phyloP scores from a whole-genome alignment of 1,139 yeast genomes.

The Candida tunisiensis region DNA sequence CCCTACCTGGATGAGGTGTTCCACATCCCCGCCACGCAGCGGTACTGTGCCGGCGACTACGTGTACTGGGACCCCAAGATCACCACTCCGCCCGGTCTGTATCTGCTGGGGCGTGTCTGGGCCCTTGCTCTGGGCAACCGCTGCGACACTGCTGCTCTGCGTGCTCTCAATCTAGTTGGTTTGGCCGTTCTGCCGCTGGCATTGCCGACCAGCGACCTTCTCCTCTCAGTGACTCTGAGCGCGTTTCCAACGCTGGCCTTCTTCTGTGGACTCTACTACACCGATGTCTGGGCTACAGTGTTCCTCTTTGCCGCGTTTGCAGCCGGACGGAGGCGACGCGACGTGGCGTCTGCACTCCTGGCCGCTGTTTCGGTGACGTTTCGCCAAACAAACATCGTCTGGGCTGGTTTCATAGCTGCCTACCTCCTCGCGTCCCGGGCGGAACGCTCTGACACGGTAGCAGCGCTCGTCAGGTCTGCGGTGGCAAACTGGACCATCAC shows the following conservation, averaged over 20 bases:
- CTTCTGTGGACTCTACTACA: constrained; percentile 66
- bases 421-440: neutral
- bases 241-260: constrained; percentile 54
- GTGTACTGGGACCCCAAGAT: constrained; percentile 70
- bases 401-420: constrained; percentile 35
- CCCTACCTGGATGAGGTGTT: constrained; percentile 57
- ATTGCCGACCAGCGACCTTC: constrained; percentile 30
- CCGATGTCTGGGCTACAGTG: constrained; percentile 85
- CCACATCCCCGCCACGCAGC: constrained; percentile 65
- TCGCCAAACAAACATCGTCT: constrained; percentile 81
- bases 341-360: constrained; percentile 8
- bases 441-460: neutral
- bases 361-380: constrained; percentile 31
- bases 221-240: constrained; percentile 4
- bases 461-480: constrained; percentile 3
- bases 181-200: constrained; percentile 39
- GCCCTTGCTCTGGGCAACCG: constrained; percentile 7
- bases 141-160: constrained; percentile 26
- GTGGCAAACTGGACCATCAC: constrained; percentile 10
- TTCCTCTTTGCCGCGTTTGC: constrained; percentile 37
- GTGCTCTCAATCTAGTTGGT: constrained; percentile 49
- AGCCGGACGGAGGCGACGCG: constrained; percentile 3
- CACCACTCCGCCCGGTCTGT: constrained; percentile 95
- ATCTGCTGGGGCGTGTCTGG: constrained; percentile 40
- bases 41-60: constrained; percentile 46